phyloP scores from a whole-genome alignment of 768 basidiomycete genomes.

The Leccinellum rugosiceps region DNA sequence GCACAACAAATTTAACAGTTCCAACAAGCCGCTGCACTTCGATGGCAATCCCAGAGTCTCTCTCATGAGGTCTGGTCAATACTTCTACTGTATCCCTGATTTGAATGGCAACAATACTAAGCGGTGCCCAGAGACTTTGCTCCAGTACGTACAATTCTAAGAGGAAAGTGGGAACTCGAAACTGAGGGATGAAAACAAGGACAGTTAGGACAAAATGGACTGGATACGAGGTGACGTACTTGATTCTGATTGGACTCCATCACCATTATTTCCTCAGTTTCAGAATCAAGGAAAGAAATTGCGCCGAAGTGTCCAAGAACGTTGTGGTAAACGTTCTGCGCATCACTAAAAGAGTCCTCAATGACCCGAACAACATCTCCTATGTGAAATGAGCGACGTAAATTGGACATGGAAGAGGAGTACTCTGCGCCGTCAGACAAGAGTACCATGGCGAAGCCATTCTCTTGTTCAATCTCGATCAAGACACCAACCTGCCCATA shows the following conservation, averaged over 20 bases:
- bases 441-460: not conserved
- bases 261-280: not conserved
- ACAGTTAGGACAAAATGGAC: not conserved
- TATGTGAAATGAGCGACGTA: not conserved
- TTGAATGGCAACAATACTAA: not conserved
- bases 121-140: not conserved
- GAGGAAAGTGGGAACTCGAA: not conserved
- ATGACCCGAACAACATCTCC: not conserved
- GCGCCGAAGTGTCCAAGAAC: not conserved
- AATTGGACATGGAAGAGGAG: not conserved
- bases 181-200: not conserved
- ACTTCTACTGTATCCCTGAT: not conserved
- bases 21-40: not conserved
- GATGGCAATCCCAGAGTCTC: not conserved
- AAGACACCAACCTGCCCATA: too few relatives aligned
- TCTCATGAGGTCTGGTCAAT: not conserved
- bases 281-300: not conserved
- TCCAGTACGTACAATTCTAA: not conserved
- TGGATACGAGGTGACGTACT: not conserved
- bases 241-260: not conserved
- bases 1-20: not conserved
- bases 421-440: not conserved
- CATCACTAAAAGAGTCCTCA: not conserved
- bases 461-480: too few relatives aligned
- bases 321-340: not conserved